phyloP scores from a whole-genome alignment of 2,329 filamentous ascomycete species.

The Exophiala oligosperma region DNA sequence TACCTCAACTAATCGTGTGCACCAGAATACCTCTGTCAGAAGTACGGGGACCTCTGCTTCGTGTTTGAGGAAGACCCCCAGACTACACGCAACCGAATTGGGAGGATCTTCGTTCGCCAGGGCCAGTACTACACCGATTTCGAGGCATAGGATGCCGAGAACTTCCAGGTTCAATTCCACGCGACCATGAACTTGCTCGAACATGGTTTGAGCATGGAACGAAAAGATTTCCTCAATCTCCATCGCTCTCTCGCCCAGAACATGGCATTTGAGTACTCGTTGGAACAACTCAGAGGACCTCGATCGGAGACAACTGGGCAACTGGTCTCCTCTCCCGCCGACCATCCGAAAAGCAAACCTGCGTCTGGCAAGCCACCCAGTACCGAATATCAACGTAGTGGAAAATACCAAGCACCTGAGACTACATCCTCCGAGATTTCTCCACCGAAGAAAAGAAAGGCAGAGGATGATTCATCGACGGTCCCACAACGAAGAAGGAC shows the following conservation, averaged over 20 bases:
- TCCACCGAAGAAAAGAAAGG: too few relatives aligned
- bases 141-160: slow-evolving; percentile 7
- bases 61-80: slow-evolving; percentile 11
- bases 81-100: background rate
- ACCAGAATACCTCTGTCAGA: slow-evolving; percentile 10
- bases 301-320: background rate
- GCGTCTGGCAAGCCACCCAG: too few relatives aligned
- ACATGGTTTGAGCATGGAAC: slow-evolving; percentile 2
- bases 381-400: too few relatives aligned
- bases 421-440: too few relatives aligned
- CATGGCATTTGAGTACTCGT: background rate
- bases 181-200: slow-evolving; percentile 4
- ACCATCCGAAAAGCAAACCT: background rate
- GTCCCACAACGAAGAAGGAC: background rate
- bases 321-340: background rate
- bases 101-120: background rate
- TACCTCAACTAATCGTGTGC: background rate
- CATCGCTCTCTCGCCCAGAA: background rate
- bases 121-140: slow-evolving; percentile 10
- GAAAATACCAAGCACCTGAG: too few relatives aligned
- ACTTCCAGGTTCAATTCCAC: slow-evolving; percentile 5
- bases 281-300: background rate
- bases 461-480: too few relatives aligned
- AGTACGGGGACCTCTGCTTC: slow-evolving; percentile 7
- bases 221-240: background rate